phyloP scores from a whole-genome alignment of 1,284 basidiomycete genomes.

The Xerocomus amazonicus region DNA sequence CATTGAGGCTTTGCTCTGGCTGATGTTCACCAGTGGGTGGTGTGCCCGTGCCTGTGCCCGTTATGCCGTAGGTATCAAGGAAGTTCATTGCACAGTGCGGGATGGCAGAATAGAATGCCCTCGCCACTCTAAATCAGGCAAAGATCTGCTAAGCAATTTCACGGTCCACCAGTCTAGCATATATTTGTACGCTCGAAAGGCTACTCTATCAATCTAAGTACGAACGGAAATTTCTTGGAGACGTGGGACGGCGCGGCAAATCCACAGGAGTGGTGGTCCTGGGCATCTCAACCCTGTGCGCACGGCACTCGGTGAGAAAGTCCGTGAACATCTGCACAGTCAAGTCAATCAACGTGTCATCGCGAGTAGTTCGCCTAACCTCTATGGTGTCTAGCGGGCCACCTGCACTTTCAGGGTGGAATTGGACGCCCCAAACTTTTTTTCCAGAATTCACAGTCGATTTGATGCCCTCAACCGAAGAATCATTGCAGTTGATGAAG shows the following conservation, averaged over 20 bases:
- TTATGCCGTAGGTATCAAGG: constrained; percentile 62
- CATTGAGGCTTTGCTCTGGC: constrained; percentile 66
- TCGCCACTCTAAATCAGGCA: background rate
- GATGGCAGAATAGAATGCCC: no score
- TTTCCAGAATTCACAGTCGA: constrained; percentile 84
- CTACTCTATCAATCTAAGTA: constrained; percentile 13
- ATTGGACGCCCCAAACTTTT: constrained; percentile 93
- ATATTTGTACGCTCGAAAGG: no score
- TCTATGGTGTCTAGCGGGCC: constrained; percentile 93
- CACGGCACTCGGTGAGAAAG: constrained; percentile 78
- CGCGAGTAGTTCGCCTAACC: constrained; percentile 40
- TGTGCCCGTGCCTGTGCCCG: constrained; percentile 42
- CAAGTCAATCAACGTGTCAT: constrained; percentile 1
- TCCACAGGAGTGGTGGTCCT: constrained; percentile 11
- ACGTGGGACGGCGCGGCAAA: constrained; percentile 3
- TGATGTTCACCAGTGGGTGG: constrained; percentile 39
- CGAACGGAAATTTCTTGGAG: constrained; percentile 13
- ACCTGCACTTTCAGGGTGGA: constrained; percentile 93
- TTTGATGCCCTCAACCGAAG: constrained; percentile 96
- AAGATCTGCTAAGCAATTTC: no score
- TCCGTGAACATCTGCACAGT: constrained; percentile 82
- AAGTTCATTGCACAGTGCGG: constrained; percentile 55
- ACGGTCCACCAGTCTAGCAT: no score
- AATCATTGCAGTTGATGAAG: constrained; percentile 98
- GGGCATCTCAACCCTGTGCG: constrained; percentile 42